Conservation (phyloP, 768 basidiomycete genomes). For the Rhizopogon salebrosus region DNA sequence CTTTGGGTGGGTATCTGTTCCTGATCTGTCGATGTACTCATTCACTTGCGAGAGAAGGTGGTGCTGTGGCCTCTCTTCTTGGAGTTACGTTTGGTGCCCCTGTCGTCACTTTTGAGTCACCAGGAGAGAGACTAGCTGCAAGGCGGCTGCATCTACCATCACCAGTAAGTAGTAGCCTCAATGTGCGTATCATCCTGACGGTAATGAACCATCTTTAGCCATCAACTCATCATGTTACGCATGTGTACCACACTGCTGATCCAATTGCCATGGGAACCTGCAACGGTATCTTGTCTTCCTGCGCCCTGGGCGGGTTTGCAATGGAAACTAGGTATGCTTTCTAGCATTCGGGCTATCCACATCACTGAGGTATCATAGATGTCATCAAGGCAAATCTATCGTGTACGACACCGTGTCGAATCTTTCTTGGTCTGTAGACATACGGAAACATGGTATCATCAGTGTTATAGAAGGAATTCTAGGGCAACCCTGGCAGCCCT, state of each 20-base stretch:
- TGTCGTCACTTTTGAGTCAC: constrained; percentile 83
- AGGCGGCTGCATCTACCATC: constrained; percentile 78
- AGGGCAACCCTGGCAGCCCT: constrained; percentile 64
- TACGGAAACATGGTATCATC: constrained; percentile 77
- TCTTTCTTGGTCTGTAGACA: constrained; percentile 77
- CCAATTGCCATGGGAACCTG: constrained; percentile 91
- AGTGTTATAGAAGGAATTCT: constrained; percentile 74
- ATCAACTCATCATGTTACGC: constrained; percentile 74
- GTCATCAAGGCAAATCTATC: constrained; percentile 83
- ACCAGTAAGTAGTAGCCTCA: constrained; percentile 46
- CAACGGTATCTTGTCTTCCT: constrained; percentile 75
- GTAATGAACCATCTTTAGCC: constrained; percentile 37
- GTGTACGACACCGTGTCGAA: constrained; percentile 90
- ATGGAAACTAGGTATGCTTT: constrained; percentile 63
- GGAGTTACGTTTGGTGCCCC: constrained; percentile 88
- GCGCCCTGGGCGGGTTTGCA: constrained; percentile 85
- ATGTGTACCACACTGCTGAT: constrained; percentile 92
- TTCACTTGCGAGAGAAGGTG: constrained; percentile 31
- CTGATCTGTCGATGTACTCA: constrained; percentile 10
- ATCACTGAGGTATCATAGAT: constrained; percentile 34
- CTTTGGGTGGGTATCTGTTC: constrained; percentile 45
- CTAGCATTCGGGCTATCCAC: background rate
- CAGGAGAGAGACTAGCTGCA: constrained; percentile 81
- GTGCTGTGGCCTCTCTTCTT: constrained; percentile 74
- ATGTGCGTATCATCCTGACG: background rate